Conservation (phyloP, 768 basidiomycete species). For the Gymnopilus dilepis region DNA sequence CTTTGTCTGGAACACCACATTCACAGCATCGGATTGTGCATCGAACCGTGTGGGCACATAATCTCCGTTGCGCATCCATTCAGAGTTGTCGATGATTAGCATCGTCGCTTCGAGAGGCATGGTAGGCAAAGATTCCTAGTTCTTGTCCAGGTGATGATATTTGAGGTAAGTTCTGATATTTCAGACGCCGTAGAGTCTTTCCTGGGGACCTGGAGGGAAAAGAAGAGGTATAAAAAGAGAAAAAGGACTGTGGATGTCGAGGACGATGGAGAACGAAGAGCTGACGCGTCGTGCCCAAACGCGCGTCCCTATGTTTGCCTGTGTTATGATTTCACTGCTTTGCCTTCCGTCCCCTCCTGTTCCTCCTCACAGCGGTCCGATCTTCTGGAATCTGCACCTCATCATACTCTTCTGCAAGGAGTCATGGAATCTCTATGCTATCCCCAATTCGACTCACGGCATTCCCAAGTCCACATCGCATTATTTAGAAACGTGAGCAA, state of each 20-base stretch:
- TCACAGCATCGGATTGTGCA: constrained; percentile 92
- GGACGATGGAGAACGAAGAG: constrained; percentile 1
- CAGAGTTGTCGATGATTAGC: constrained; percentile 97
- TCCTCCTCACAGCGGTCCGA: background rate
- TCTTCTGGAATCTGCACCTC: background rate
- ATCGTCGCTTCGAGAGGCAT: constrained; percentile 99
- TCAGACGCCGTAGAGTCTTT: background rate
- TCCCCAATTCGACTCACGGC: constrained; percentile 51
- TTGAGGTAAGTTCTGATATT: background rate
- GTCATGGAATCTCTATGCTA: constrained; percentile 62
- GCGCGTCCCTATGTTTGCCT: constrained; percentile 7
- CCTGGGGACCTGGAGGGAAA: background rate
- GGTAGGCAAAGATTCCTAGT: constrained; percentile 32
- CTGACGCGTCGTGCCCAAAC: constrained; percentile 17
- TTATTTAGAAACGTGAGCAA: constrained; percentile 71
- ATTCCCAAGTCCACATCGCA: constrained; percentile 58
- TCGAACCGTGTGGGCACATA: constrained; percentile 86
- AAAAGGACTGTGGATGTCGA: background rate
- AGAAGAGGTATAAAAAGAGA: background rate
- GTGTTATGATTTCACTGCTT: background rate
- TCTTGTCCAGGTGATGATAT: background rate
- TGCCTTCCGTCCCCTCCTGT: background rate
- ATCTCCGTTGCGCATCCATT: constrained; percentile 96
- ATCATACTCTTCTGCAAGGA: too few species aligned
- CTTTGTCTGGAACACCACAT: constrained; percentile 89